Evolutionary conservation across 2,329 filamentous ascomycete species (phyloP).

Genomic region (Pleurostoma richardsiae): DNA sequence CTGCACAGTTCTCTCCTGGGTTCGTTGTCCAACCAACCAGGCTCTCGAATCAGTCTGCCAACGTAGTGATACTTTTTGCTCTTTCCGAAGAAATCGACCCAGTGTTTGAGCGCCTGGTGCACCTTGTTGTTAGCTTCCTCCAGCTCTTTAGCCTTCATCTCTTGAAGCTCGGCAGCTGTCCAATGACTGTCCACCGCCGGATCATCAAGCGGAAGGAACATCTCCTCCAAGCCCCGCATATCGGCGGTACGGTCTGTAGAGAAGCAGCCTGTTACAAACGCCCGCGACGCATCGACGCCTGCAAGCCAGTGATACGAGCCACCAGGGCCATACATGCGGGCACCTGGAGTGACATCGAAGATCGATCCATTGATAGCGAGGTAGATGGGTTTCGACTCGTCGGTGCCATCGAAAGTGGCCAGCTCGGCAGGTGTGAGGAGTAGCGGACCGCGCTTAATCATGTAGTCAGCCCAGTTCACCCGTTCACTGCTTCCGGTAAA

Average conservation of each 20-base stretch:
- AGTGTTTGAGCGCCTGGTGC: constrained; percentile 65
- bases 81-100: constrained; percentile 77
- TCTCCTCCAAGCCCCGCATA: constrained; percentile 79
- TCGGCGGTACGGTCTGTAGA: constrained; percentile 78
- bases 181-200: constrained; percentile 55
- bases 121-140: constrained; percentile 61
- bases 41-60: constrained; percentile 64
- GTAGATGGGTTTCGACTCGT: constrained; percentile 75
- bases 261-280: constrained; percentile 93
- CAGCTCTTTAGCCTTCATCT: constrained; percentile 56
- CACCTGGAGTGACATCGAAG: constrained; percentile 72
- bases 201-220: constrained; percentile 67
- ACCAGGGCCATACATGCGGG: constrained; percentile 72
- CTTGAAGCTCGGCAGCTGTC: constrained; percentile 46
- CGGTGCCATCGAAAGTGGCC: constrained; percentile 68
- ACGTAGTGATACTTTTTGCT: constrained; percentile 78
- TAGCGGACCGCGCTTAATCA: constrained; percentile 53
- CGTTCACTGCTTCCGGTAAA: no score
- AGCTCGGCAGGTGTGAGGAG: constrained; percentile 74
- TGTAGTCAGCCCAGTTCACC: background rate
- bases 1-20: constrained; percentile 64
- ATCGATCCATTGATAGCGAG: constrained; percentile 84
- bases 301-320: constrained; percentile 85
- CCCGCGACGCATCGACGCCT: constrained; percentile 79
- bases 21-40: constrained; percentile 56